Conservation (phyloP, 371 early-diverging fungal species). For the Batrachochytrium dendrobatidis region DNA sequence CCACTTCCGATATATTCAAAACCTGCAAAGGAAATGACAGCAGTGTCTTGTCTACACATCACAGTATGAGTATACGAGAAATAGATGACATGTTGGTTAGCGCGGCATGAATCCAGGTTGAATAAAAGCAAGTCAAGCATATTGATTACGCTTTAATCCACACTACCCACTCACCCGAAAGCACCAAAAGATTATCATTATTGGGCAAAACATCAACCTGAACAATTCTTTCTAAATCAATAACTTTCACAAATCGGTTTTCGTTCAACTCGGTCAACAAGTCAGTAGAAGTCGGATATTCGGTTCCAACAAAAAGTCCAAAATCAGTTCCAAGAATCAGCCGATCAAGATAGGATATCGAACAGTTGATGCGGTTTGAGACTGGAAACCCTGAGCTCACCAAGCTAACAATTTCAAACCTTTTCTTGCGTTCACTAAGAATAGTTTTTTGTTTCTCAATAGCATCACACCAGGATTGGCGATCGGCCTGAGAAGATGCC, state of each 20-base stretch:
- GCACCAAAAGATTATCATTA: constrained; percentile 62
- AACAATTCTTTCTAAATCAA: constrained; percentile 72
- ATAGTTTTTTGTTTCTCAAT: constrained; percentile 59
- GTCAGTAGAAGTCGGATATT: neutral
- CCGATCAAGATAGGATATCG: constrained; percentile 48
- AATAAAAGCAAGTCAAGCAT: no score
- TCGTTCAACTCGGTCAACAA: neutral
- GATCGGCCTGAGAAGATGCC: constrained; percentile 63
- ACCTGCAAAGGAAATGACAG: constrained; percentile 53
- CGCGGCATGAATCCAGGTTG: neutral
- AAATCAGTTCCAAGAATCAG: constrained; percentile 70
- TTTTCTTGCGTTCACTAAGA: constrained; percentile 39
- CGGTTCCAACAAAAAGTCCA: constrained; percentile 60
- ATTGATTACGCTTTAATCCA: neutral
- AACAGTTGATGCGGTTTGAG: constrained; percentile 60
- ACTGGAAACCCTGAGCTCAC: constrained; percentile 39
- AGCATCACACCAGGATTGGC: constrained; percentile 75
- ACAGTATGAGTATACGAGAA: no score
- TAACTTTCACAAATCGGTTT: constrained; percentile 38
- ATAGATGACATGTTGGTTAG: constrained; percentile 21
- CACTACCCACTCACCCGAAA: constrained; percentile 51
- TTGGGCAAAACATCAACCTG: constrained; percentile 79
- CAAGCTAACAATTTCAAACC: constrained; percentile 53
- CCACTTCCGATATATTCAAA: constrained; percentile 11
- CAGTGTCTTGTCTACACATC: constrained; percentile 58